Evolutionary conservation across 805 yeast genomes (phyloP), one percentile per base, ranked within the genome.

Genomic region (Starmerella vaccinii): DNA sequence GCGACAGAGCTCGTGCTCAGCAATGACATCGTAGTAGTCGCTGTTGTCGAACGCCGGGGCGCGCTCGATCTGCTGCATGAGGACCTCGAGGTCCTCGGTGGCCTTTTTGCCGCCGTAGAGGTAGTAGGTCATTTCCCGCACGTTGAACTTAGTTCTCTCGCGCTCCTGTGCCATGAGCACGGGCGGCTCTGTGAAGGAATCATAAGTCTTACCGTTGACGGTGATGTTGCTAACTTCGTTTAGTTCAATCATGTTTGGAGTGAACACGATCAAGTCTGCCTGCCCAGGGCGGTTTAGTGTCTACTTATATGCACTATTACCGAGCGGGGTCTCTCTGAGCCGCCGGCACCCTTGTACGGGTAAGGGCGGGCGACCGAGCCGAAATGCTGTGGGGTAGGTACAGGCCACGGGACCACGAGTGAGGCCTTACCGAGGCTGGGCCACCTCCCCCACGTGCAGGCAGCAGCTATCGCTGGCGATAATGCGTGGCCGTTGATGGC

Each of bases 31-130:
- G 61, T 76, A 76, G 57, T 64, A 65, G 46, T 66, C 62, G 19
- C 71, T 61, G 54, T 67, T 65, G 49, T 69, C 65, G 56, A 76
- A 68, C 35, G 72, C 65, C 19, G 80, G 80, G 59, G 75, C 77
- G 45, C 78, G 68, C 66, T 76, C 80, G 65, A 76, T 65, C 59
- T 72, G 74, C 52, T 63, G 66, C 51, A 65, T 54, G 49, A 74
- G 57, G 18, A 54, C 52, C 59, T 70, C 74, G 52, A 66, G 61
- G 37, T 61, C 55, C 37, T 63, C 71, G 26, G 77, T 68, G 46
- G 65, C 62, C 33, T 66, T 61, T 51, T 53, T 39, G 37, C 70
- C 64, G 46, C 75, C 76, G 46, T 71, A 71, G 49, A 72, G 59
- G 60, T 68, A 72, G 59, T 67, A 59, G 50, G 74, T 71, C 64